Conservation (phyloP, 345 rosid genomes). For the Eucalyptus sp. region DNA sequence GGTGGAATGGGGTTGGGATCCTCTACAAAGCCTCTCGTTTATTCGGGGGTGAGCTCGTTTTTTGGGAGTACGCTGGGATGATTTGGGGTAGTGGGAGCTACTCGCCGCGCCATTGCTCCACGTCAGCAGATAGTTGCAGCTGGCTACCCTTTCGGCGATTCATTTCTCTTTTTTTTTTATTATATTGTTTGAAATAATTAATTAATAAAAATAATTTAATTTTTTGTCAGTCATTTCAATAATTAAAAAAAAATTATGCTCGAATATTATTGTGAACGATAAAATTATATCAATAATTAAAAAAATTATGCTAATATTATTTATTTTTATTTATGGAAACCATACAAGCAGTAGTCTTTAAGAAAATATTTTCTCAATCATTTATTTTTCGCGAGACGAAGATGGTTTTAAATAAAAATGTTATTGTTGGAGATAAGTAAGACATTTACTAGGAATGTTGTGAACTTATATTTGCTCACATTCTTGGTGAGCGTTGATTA, state of each 20-base stretch:
- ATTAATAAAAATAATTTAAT: not conserved
- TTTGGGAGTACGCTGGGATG: not conserved
- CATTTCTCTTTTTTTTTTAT: not conserved
- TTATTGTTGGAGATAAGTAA: too few relatives aligned
- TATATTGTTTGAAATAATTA: not conserved
- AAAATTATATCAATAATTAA: too few relatives aligned
- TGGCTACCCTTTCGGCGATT: not conserved
- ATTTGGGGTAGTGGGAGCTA: not conserved
- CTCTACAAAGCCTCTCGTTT: not conserved
- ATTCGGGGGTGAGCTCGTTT: not conserved
- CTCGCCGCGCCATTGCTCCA: not conserved
- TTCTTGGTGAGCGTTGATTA: not conserved
- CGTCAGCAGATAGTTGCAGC: not conserved
- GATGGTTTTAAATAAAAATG: too few relatives aligned
- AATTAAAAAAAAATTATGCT: not conserved
- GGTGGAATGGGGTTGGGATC: not conserved
- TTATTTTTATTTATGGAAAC: too few relatives aligned
- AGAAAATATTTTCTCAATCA: too few relatives aligned
- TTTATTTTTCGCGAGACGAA: too few relatives aligned
- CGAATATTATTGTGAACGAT: accelerated
- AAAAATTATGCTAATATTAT: too few relatives aligned
- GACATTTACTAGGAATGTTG: too few relatives aligned
- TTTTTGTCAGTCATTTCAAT: too few relatives aligned
- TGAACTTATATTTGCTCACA: too few relatives aligned
- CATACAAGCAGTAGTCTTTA: too few relatives aligned